These are phyloP conservation scores for Fusarium scirpi DNA, from an alignment of 2,329 filamentous ascomycete species.

Conservation along the genomic window DNA sequence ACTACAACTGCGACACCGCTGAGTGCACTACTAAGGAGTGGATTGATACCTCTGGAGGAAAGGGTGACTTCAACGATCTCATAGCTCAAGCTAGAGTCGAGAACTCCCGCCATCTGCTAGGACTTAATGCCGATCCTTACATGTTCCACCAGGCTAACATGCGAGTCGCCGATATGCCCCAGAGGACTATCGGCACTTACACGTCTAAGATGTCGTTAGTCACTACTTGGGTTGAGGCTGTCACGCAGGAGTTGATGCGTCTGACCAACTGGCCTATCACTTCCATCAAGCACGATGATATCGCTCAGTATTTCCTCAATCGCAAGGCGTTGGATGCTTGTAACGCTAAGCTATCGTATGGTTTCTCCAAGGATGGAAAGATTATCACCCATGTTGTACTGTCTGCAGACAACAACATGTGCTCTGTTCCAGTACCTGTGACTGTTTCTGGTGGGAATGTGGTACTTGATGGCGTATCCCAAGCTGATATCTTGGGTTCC, in stretches of 20 bases:
- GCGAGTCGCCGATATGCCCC: slow-evolving; percentile 14
- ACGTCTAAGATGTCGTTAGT: slow-evolving; percentile 32
- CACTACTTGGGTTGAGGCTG: slow-evolving; percentile 34
- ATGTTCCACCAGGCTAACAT: slow-evolving; percentile 42
- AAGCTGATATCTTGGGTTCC: slow-evolving; percentile 21
- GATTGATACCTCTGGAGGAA: slow-evolving; percentile 31
- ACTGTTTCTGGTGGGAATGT: slow-evolving; percentile 23
- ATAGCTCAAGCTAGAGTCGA: slow-evolving; percentile 19
- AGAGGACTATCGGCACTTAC: slow-evolving; percentile 28
- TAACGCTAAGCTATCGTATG: slow-evolving; percentile 24
- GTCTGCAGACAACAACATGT: slow-evolving; percentile 23
- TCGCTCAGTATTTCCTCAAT: slow-evolving; percentile 32
- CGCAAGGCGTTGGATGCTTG: slow-evolving; percentile 29
- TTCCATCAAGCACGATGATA: slow-evolving; percentile 33
- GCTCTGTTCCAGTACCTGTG: slow-evolving; percentile 24
- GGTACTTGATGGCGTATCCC: not conserved
- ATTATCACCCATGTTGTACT: slow-evolving; percentile 15
- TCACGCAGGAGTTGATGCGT: slow-evolving; percentile 33
- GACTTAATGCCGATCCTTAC: slow-evolving; percentile 32
- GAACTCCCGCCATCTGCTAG: slow-evolving; percentile 26
- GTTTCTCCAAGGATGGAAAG: slow-evolving; percentile 18
- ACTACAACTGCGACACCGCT: slow-evolving; percentile 35
- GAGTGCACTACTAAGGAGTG: slow-evolving; percentile 33
- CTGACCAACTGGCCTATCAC: slow-evolving; percentile 33
- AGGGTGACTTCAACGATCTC: slow-evolving; percentile 20